Evolutionary conservation across 352 stramenopile species (phyloP), one percentile per base, ranked within the genome.

Genomic region (Globisporangium megalacanthum): DNA sequence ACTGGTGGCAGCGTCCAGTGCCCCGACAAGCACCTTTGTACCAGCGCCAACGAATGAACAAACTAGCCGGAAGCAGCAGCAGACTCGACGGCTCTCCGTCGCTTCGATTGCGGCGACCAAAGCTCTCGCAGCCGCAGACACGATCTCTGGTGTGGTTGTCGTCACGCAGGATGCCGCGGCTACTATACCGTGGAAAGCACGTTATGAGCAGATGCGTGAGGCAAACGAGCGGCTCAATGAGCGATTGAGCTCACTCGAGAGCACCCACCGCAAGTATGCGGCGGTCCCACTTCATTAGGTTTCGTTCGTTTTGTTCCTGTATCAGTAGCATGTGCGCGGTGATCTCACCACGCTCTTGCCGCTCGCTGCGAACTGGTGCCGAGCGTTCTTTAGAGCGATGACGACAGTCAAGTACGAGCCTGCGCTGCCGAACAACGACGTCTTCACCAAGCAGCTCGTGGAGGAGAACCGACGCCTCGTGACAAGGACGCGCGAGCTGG

Each of bases 371-470:
- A 0, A 46, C 15, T 46, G 5, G 41, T 46, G n/a, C n/a, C n/a
- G n/a, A n/a, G n/a, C n/a, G n/a, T n/a, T n/a, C n/a, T n/a, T n/a
- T 29, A 79, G 71, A 54, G 68, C 72, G 42, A 62, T 70, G 33
- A 85, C 75, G 13, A 66, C 72, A 51, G 66, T 85, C 56, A 83
- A 83, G 67, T 73, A 84, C 49, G 70, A 77, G n/a, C 65, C 63
- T 20, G 41, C 67, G 39, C 58, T 86, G 47, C 79, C 79, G 6
- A 89, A 85, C 64, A 87, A 86, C 31, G 70, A 84, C 49, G 65
- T 73, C 49, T 87, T 81, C 61, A 86, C 70, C 39, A 82, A 77
- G 55, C 51, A 83, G 48, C 74, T 89, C 31, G 57, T 89, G n/a
- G 70, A 83, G 22, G 74, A 89, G 59, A 89, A 87, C 54, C 68